Evolutionary conservation across 495 filamentous ascomycete species (phyloP), one percentile per base, ranked within the genome.

Genomic region (Hypoxylon rickii): DNA sequence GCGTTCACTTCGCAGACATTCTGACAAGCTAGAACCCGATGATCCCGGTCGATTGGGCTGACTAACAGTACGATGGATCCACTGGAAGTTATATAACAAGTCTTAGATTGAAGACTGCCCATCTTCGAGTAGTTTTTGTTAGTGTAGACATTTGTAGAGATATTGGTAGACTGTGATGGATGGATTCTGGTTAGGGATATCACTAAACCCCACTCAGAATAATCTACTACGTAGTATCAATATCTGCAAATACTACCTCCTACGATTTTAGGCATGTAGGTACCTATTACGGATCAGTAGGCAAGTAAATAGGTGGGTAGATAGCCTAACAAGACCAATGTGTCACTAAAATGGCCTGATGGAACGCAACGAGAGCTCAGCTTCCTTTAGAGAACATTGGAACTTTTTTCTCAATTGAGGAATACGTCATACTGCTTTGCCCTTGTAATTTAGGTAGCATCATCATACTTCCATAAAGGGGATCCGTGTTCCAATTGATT

Each of bases 341-440:
- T 36, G 31, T 36, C 32, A 16, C 15, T 37, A 17, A 19, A 44
- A 48, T 55, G 51, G 42, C 33, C 41, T 20, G 52, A 56, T 44
- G 43, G 10, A 2, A 45, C 36, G 51, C 42, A 16, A 55, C 18
- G 29, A 18, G 39, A 38, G 26, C n/a, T 17, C n/a, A 33, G 34
- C 19, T 36, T 16, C 34, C 21, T n/a, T 10, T n/a, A 42, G 2
- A n/a, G n/a, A n/a, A n/a, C n/a, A n/a, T n/a, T n/a, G n/a, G n/a
- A n/a, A n/a, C n/a, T n/a, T n/a, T n/a, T n/a, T n/a, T n/a, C n/a
- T n/a, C n/a, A n/a, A n/a, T n/a, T n/a, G n/a, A n/a, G n/a, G n/a
- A n/a, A n/a, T n/a, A 62, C 59, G 59, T 63, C 59, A 63, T 63
- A 21, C 11, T 53, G 48, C 59, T 56, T 63, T 24, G 48, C 29